Percentiles rank a stretch among this genome's conserved stretches.
Conservation (phyloP, 108 stramenopile genomes). For the Discostella stelligeroides region DNA sequence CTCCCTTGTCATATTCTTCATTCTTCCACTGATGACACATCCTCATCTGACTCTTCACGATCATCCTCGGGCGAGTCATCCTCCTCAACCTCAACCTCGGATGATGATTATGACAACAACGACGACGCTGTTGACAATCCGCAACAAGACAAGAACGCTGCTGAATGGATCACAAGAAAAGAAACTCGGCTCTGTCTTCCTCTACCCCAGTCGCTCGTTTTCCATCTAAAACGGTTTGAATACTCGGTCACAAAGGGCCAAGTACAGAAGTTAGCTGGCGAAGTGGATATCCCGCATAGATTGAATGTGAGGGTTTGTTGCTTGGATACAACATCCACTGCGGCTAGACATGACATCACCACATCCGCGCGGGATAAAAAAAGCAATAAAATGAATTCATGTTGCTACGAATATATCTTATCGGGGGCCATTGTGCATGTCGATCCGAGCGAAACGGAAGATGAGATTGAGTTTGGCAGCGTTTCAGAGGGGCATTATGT, state of each 20-base stretch:
- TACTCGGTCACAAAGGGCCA: conserved; percentile 26
- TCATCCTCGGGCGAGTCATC: too few species aligned
- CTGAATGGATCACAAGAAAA: conserved; percentile 43
- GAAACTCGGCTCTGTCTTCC: conserved; percentile 45
- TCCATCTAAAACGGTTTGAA: conserved; percentile 46
- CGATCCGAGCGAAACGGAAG: conserved; percentile 21
- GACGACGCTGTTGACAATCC: not conserved
- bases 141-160: not conserved
- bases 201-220: conserved; percentile 39
- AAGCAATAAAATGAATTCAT: conserved; percentile 6
- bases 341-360: not conserved
- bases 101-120: too few species aligned
- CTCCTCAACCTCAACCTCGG: too few species aligned
- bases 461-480: conserved; percentile 23
- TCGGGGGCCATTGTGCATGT: conserved; percentile 47
- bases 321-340: not conserved
- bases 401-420: conserved; percentile 22
- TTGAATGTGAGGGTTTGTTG: conserved; percentile 36
- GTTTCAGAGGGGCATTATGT: conserved; percentile 43
- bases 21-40: conserved; percentile 19
- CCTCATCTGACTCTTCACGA: conserved; percentile 16
- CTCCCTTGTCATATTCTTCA: conserved; percentile 14
- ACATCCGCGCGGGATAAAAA: too few species aligned
- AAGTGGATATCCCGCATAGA: conserved; percentile 25
- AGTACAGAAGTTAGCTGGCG: conserved; percentile 24